Evolutionary conservation across 495 filamentous ascomycete species (phyloP).

Genomic region (Neurospora tetrasperma): DNA sequence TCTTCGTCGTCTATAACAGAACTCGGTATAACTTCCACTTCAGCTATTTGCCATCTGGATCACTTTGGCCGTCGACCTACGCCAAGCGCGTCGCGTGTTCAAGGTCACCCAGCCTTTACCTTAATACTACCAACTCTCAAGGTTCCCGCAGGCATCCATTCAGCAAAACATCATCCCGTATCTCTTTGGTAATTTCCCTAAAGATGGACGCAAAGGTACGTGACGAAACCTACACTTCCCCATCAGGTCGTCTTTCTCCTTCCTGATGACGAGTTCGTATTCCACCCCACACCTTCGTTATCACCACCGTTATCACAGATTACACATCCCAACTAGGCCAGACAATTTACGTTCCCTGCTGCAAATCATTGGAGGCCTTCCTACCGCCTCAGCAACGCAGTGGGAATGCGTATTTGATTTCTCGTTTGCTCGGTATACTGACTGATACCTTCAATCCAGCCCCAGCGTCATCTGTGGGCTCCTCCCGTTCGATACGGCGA

Average conservation of each 20-base stretch:
- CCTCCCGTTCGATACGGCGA: slow-evolving; percentile 44
- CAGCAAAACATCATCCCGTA: not conserved
- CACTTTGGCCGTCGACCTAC: not conserved
- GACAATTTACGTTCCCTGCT: not conserved
- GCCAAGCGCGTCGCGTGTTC: not conserved
- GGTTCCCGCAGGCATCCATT: not conserved
- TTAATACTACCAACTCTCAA: not conserved
- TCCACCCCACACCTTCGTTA: slow-evolving; percentile 1
- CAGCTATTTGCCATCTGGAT: not conserved
- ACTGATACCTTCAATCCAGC: slow-evolving; percentile 37
- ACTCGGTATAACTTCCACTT: not conserved
- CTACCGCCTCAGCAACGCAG: not conserved
- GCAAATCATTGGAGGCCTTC: not conserved
- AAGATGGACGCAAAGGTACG: slow-evolving; percentile 33
- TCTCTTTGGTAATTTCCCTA: slow-evolving; percentile 2
- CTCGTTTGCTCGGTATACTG: not conserved
- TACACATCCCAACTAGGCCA: not conserved
- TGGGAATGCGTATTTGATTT: not conserved
- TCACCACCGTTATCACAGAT: not conserved
- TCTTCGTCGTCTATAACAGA: not conserved
- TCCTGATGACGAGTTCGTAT: slow-evolving; percentile 1
- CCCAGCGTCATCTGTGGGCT: slow-evolving; percentile 56
- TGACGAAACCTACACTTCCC: slow-evolving; percentile 5
- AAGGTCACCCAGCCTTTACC: not conserved
- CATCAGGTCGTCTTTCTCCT: slow-evolving; percentile 8